Evolutionary conservation across 768 basidiomycete species (phyloP), one percentile per base, ranked within the genome.

Genomic region (Paxillus involutus): DNA sequence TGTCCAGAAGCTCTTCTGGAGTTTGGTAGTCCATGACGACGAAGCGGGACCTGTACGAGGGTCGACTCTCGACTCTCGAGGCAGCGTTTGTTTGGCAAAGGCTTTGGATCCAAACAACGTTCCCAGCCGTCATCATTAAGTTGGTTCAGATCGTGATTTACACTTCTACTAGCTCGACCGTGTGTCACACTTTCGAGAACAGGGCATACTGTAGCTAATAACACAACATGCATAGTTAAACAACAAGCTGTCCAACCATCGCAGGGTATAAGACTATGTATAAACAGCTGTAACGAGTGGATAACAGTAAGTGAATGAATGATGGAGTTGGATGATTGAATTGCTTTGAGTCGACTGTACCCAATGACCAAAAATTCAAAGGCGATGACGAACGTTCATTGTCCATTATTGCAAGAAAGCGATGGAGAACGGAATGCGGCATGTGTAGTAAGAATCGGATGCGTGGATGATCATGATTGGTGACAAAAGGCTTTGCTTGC

Each of bases 1-100:
- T 84, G 64, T 86, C 79, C 39, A 94, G 82, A 64, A 87, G 85
- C 32, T 67, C 69, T 13, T 59, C 52, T 29, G 66, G 63, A 6
- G 63, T 67, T 44, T 69, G 65, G 47, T 65, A 61, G 57, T 68
- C 68, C 67, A 68, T 69, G 32, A 45, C 35, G 36, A 45, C 41
- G 49, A 43, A 26, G 24, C 17, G 11, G 29, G 26, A 5, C n/a
- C 30, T 40, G 39, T 21, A 36, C 17, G 17, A 29, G 35, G 32
- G 49, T 12, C 13, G 29, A 30, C 48, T 50, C 33, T 12, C 13
- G 29, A 30, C 48, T 50, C 33, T 49, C 14, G 26, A 39, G 8
- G 32, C 35, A 21, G 24, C 51, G 42, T 52, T 60, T 66, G 57
- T 68, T 68, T 65, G 66, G 56, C 58, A 49, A 56, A 39, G 37